Conservation (phyloP, 257 asterid species). For the Lycium barbarum region DNA sequence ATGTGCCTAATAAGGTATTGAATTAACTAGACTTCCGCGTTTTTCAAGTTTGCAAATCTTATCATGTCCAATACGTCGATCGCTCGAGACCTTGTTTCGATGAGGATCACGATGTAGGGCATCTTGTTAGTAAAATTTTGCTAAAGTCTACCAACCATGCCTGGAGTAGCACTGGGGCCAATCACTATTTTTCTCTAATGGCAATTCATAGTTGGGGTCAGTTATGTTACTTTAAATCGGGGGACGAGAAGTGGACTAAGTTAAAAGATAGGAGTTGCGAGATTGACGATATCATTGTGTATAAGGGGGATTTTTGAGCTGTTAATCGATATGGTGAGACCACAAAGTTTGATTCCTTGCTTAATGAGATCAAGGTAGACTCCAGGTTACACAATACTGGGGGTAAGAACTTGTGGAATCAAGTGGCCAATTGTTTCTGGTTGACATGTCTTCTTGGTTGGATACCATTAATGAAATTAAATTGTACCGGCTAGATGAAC, state of each 20-base stretch:
- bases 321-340: background rate
- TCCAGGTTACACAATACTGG: background rate
- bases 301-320: background rate
- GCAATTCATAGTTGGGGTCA: background rate
- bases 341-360: background rate
- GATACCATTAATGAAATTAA: background rate
- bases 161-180: background rate
- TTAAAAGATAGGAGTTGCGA: too few species aligned
- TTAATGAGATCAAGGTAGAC: background rate
- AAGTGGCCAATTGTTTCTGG: background rate
- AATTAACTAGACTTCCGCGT: background rate
- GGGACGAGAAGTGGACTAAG: background rate
- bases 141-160: background rate
- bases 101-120: background rate
- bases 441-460: background rate
- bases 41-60: background rate
- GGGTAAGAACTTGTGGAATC: background rate
- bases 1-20: background rate
- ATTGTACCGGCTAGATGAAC: background rate
- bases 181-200: background rate
- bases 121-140: too few species aligned
- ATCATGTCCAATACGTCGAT: background rate
- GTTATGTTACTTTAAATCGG: background rate
- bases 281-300: background rate
- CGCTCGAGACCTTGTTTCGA: background rate